Percentiles rank a stretch among this genome's conserved stretches.
Conservation (phyloP, 1,284 basidiomycete species). For the Moesziomyces parantarcticus region DNA sequence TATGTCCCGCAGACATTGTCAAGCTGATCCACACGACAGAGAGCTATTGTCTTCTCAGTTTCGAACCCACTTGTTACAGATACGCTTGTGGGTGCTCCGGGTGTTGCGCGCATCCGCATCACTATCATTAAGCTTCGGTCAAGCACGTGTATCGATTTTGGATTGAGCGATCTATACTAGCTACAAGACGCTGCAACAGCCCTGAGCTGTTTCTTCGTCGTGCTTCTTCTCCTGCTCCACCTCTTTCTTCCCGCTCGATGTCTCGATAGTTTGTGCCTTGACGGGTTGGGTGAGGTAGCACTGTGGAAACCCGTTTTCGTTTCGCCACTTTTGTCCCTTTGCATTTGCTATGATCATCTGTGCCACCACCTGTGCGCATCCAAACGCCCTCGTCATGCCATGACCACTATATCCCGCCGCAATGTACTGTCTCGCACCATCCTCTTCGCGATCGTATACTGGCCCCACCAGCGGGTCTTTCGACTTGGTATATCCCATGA, state of each 20-base stretch:
- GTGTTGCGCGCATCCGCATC: too few relatives aligned
- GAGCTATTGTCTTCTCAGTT: too few relatives aligned
- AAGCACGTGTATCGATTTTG: too few relatives aligned
- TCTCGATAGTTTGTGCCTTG: background rate
- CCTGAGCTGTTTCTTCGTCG: background rate
- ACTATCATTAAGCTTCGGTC: too few relatives aligned
- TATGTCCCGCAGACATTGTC: too few relatives aligned
- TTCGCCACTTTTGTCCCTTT: constrained; percentile 70
- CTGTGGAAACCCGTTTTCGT: constrained; percentile 72
- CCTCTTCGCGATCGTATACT: background rate
- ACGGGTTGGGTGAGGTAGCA: constrained; percentile 29
- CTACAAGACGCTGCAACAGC: background rate
- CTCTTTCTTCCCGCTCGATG: background rate
- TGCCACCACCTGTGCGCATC: constrained; percentile 76
- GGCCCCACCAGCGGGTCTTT: constrained; percentile 76
- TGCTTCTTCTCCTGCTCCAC: background rate
- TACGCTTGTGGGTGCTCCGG: too few relatives aligned
- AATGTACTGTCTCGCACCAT: constrained; percentile 75
- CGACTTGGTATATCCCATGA: constrained; percentile 79
- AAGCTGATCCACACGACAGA: too few relatives aligned
- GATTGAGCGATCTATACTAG: too few relatives aligned
- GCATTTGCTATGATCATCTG: constrained; percentile 76
- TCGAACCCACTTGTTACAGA: too few relatives aligned
- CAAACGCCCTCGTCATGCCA: constrained; percentile 78
- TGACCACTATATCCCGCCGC: constrained; percentile 81